A percentile compares a stretch with the other conserved stretches of the same genome.
Evolutionary conservation across 768 basidiomycete species (phyloP).

Genomic region (Lactarius evosmus): DNA sequence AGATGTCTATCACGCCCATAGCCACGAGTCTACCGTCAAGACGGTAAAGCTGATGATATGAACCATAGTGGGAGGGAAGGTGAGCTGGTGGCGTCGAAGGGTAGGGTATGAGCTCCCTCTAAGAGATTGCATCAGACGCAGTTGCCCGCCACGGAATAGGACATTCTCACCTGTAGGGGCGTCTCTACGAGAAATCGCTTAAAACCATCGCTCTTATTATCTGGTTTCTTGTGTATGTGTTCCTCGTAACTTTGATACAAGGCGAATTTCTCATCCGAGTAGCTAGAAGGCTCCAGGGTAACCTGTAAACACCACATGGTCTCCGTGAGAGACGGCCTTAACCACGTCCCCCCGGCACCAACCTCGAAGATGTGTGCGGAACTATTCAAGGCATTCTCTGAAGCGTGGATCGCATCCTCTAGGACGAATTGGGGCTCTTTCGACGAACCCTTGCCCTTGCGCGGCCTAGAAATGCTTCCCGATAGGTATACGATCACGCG

Average conservation of each 20-base stretch:
- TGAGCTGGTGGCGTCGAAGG: constrained; percentile 44
- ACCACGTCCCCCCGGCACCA: neutral
- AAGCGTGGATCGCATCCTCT: constrained; percentile 48
- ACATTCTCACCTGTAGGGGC: constrained; percentile 59
- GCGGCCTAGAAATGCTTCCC: neutral
- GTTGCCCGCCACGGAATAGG: neutral
- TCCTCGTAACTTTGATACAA: constrained; percentile 77
- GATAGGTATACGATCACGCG: neutral
- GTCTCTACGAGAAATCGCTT: constrained; percentile 73
- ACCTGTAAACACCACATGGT: constrained; percentile 45
- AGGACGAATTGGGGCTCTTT: constrained; percentile 40
- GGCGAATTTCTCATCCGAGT: constrained; percentile 73
- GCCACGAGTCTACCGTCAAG: constrained; percentile 81
- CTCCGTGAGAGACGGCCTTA: neutral
- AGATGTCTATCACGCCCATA: constrained; percentile 84
- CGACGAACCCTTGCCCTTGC: constrained; percentile 4
- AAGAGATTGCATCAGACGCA: neutral
- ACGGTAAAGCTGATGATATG: constrained; percentile 86
- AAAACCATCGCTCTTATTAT: constrained; percentile 53
- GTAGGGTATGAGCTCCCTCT: constrained; percentile 66
- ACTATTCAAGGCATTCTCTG: constrained; percentile 45
- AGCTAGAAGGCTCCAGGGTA: constrained; percentile 71
- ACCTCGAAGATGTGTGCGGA: constrained; percentile 62
- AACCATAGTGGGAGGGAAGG: constrained; percentile 81
- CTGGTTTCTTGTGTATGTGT: constrained; percentile 69